phyloP scores from a whole-genome alignment of 2,329 filamentous ascomycete species.

The Botrytis byssoidea region DNA sequence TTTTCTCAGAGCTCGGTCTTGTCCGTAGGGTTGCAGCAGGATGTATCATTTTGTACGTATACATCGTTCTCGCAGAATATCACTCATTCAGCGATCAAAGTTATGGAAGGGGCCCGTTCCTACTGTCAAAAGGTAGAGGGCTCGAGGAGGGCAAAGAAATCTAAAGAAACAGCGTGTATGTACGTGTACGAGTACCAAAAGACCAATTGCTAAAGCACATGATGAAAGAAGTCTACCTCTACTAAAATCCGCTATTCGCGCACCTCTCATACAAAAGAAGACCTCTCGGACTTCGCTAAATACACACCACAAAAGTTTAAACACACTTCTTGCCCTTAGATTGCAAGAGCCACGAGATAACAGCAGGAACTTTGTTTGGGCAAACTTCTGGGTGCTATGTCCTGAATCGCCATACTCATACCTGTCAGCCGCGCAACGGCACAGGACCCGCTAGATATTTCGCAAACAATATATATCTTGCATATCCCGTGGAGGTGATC shows the following conservation, averaged over 20 bases:
- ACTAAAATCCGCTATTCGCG: not conserved
- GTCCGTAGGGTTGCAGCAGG: not conserved
- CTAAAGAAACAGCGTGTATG: not conserved
- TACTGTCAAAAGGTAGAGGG: not conserved
- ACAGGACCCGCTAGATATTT: not conserved
- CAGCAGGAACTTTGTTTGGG: not conserved
- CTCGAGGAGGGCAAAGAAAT: not conserved
- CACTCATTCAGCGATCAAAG: not conserved
- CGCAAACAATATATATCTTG: constrained; percentile 1
- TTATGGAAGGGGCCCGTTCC: not conserved
- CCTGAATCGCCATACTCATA: not conserved
- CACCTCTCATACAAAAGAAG: not conserved
- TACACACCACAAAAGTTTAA: not conserved
- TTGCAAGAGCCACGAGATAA: not conserved
- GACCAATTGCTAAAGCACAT: not conserved
- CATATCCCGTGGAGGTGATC: not conserved
- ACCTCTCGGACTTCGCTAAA: not conserved
- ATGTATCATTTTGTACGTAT: not conserved
- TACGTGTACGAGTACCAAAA: not conserved
- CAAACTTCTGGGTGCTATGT: not conserved
- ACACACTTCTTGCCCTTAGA: not conserved
- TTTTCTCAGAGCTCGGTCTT: not conserved
- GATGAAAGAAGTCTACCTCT: not conserved
- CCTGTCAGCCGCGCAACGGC: not conserved
- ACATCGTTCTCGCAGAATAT: not conserved